Evolutionary conservation across 345 rosid genomes (phyloP).

Genomic region (Geranium brycei): DNA sequence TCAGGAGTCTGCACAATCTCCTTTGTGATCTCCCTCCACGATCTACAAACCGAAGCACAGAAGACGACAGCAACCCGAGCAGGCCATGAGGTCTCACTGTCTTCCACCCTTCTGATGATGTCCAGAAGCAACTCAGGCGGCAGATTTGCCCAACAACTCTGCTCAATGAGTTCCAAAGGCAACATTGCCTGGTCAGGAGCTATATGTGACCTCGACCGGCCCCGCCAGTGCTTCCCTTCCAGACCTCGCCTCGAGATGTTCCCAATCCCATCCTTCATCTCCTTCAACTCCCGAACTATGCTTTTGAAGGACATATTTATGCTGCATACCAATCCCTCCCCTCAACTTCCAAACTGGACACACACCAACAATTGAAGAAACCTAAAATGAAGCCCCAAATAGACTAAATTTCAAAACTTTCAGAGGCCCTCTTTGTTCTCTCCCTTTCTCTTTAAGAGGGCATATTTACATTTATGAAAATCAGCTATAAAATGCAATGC

Average conservation of each 20-base stretch:
- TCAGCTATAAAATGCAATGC: neutral
- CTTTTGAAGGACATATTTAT: conserved; percentile 61
- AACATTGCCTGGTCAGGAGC: conserved; percentile 53
- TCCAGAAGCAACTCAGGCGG: conserved; percentile 80
- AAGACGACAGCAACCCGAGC: conserved; percentile 68
- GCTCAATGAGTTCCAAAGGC: conserved; percentile 25
- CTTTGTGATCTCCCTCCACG: conserved; percentile 79
- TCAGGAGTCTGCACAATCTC: conserved; percentile 81
- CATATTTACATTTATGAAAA: no score
- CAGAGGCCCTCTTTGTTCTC: neutral
- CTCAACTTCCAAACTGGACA: conserved; percentile 16
- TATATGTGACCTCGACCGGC: conserved; percentile 52
- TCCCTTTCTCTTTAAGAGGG: neutral
- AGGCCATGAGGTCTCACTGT: conserved; percentile 82
- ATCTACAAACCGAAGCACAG: conserved; percentile 80
- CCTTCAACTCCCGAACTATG: conserved; percentile 66
- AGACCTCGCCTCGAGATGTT: conserved; percentile 48
- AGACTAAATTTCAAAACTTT: neutral
- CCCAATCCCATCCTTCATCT: conserved; percentile 49
- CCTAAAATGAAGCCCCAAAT: neutral
- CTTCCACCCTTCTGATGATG: conserved; percentile 71
- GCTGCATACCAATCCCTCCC: conserved; percentile 16
- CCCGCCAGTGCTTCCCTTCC: conserved; percentile 41
- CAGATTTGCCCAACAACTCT: conserved; percentile 76
- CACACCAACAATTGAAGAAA: neutral